Conservation (phyloP, 768 basidiomycete genomes). For the Russula virescens region DNA sequence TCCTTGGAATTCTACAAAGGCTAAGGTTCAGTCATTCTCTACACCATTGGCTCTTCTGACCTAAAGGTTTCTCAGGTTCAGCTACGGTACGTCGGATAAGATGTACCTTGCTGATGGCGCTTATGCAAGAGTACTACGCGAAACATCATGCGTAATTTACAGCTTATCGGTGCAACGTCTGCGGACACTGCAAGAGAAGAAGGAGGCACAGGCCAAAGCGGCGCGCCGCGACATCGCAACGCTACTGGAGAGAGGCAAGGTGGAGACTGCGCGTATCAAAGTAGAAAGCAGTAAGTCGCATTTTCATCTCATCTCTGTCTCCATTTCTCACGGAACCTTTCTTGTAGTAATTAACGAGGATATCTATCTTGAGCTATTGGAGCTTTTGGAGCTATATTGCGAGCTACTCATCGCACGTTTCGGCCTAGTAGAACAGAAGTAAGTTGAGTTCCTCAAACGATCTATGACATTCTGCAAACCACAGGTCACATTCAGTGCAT, state of each 20-base stretch:
- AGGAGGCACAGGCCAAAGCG: constrained; percentile 72
- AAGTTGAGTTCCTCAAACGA: constrained; percentile 27
- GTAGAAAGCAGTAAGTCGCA: constrained; percentile 68
- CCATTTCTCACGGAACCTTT: constrained; percentile 10
- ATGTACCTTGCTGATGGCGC: not conserved
- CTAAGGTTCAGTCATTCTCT: constrained; percentile 38
- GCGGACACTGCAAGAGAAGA: constrained; percentile 87
- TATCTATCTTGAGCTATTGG: constrained; percentile 79
- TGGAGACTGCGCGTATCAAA: constrained; percentile 81
- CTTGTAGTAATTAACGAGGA: constrained; percentile 75
- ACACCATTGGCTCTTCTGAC: not conserved
- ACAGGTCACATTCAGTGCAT: constrained; percentile 41
- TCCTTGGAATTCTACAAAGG: constrained; percentile 59
- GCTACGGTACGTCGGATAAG: constrained; percentile 36
- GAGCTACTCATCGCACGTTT: constrained; percentile 93
- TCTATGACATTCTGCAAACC: not conserved
- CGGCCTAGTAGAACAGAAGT: constrained; percentile 87
- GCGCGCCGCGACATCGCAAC: constrained; percentile 76
- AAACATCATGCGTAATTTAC: not conserved
- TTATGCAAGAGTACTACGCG: not conserved
- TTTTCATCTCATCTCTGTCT: constrained; percentile 24
- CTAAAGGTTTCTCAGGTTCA: constrained; percentile 37
- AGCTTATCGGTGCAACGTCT: constrained; percentile 83
- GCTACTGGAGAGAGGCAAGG: constrained; percentile 69
- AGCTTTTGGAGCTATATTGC: constrained; percentile 89